Evolutionary conservation across 176 grass and related monocot genomes (phyloP), one percentile per base, ranked within the genome.

Genomic region (Areca catechu): DNA sequence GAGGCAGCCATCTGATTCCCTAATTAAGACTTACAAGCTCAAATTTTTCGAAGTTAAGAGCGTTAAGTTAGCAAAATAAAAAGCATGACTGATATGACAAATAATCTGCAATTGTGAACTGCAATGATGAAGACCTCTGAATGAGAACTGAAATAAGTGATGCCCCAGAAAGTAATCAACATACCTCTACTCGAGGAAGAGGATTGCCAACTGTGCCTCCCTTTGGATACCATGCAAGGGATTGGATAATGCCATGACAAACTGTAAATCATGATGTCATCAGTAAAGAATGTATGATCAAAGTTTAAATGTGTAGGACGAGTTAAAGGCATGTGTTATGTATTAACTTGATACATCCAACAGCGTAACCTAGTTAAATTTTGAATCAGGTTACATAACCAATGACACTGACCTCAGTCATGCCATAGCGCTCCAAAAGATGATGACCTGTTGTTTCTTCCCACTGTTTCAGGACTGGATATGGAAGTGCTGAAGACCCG

Each of bases 231-330:
- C 80, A 85, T 85, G 75, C 81, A 91, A 88, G 22, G 83, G 92
- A 77, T 97, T 97, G 56, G 92, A 81, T 68, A 97, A 22, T 66
- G 86, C 86, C 92, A 97, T 97, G 73, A 97, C 80, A 79, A 97
- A 97, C 92, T 97, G 69, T 58, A 68, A 74, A 70, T 16, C 56
- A 68, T 15, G 64, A 81, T 22, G 67, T 23, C 22, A 54, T 48
- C 66, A 37, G 22, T 65, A 57, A 49, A 56, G 69, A 61, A 22
- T 50, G 24, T 69, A 58, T 37, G 15, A 25, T 21, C 3, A 2
- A 53, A 7, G 20, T 67, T 54, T 34, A 29, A 54, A 24, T 7
- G 3, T 10, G 12, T 29, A 6, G 4, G 54, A 54, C 12, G 43
- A 17, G 17, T 54, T 48, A 53, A 53, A 28, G 3, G 16, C 37